These are phyloP conservation scores for Fusarium ambrosium DNA, from an alignment of 2,329 filamentous ascomycete genomes.

Conservation along the genomic window DNA sequence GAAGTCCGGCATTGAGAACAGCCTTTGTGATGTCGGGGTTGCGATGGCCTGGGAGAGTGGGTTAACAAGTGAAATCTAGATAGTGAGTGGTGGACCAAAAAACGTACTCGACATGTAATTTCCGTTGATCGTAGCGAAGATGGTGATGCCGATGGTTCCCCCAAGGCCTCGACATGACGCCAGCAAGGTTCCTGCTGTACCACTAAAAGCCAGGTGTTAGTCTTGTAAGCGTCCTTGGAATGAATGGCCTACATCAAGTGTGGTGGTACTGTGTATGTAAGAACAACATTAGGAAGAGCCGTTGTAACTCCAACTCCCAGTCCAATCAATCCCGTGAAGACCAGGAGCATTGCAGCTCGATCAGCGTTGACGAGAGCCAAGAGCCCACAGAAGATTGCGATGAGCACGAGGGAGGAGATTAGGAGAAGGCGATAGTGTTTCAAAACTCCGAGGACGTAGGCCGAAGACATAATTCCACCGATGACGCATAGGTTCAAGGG, in stretches of 20 bases:
- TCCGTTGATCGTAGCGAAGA: background rate
- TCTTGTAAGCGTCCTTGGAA: background rate
- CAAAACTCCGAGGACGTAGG: background rate
- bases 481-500: background rate
- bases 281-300: background rate
- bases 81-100: background rate
- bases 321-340: background rate
- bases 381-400: background rate
- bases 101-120: background rate
- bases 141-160: background rate
- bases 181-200: background rate
- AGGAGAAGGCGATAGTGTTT: background rate
- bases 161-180: background rate
- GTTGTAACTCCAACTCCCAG: conserved; percentile 1
- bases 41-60: background rate
- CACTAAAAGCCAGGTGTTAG: background rate
- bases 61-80: background rate
- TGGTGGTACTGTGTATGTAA: background rate
- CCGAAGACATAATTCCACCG: background rate
- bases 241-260: background rate
- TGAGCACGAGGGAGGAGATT: background rate
- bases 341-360: background rate
- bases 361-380: background rate
- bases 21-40: background rate
- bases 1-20: background rate